phyloP scores from a whole-genome alignment of 2,329 filamentous ascomycete genomes.

The Fusarium phyllophilum region DNA sequence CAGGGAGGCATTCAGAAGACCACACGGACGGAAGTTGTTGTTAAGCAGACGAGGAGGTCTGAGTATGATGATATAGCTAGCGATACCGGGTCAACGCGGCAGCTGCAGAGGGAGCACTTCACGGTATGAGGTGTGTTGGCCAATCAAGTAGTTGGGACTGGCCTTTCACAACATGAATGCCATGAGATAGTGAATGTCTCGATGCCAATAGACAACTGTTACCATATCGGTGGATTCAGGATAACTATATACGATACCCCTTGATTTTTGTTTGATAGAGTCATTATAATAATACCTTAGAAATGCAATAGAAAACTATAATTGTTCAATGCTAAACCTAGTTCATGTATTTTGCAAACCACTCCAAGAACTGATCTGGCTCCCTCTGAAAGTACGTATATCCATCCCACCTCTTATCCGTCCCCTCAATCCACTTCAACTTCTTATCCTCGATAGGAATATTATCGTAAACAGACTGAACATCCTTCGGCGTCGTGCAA shows the following conservation, averaged over 20 bases:
- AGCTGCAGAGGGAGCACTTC: constrained; percentile 37
- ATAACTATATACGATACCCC: constrained; percentile 15
- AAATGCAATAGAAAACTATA: fast-evolving
- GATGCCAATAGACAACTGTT: neutral
- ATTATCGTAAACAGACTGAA: constrained; percentile 30
- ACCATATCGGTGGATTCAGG: neutral
- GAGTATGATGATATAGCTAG: constrained; percentile 38
- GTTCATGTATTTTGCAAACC: constrained; percentile 20
- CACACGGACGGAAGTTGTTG: constrained; percentile 37
- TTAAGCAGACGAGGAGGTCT: constrained; percentile 32
- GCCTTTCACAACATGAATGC: fast-evolving
- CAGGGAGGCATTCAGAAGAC: constrained; percentile 41
- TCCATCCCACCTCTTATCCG: constrained; percentile 18
- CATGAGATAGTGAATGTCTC: neutral
- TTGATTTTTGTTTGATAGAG: neutral
- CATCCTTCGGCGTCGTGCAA: constrained; percentile 17
- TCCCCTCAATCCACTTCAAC: constrained; percentile 24
- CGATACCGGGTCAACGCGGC: constrained; percentile 36
- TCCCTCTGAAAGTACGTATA: constrained; percentile 31
- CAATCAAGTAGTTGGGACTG: fast-evolving
- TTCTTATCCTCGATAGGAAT: constrained; percentile 22
- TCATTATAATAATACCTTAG: neutral
- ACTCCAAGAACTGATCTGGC: constrained; percentile 28
- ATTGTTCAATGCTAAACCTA: neutral
- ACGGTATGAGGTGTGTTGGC: constrained; percentile 10